Evolutionary conservation across 2,329 filamentous ascomycete genomes (phyloP).

Genomic region (Aspergillus sojae): DNA sequence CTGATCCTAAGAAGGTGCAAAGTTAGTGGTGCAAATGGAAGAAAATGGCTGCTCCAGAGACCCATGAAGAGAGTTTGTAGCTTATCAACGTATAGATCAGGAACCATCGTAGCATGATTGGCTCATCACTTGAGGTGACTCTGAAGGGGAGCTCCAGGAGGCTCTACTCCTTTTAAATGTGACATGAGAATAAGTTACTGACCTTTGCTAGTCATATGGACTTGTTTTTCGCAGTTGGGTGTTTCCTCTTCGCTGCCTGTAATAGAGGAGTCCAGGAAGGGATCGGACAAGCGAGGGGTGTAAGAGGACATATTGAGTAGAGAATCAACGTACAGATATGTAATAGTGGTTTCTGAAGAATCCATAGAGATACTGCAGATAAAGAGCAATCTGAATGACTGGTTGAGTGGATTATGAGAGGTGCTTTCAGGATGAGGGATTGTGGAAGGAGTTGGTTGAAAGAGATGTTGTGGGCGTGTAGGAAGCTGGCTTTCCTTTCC

Average conservation of each 20-base stretch:
- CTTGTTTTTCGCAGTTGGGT: neutral
- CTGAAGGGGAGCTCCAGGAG: neutral
- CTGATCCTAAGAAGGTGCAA: too few species aligned
- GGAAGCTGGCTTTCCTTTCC: neutral
- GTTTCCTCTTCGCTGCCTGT: neutral
- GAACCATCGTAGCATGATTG: neutral
- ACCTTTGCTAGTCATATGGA: neutral
- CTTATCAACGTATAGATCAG: neutral
- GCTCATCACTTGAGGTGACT: neutral
- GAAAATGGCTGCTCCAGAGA: neutral
- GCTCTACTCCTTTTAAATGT: neutral
- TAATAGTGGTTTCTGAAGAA: slow-evolving; percentile 5
- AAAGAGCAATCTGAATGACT: neutral
- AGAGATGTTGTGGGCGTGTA: neutral
- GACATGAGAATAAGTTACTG: neutral
- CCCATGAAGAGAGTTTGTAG: neutral
- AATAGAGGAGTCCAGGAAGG: slow-evolving; percentile 4
- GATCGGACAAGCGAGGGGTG: slow-evolving; percentile 1
- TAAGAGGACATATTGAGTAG: slow-evolving; percentile 1
- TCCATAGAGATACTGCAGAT: slow-evolving; percentile 6
- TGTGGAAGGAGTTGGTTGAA: neutral
- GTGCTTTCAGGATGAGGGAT: slow-evolving; percentile 4
- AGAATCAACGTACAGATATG: neutral
- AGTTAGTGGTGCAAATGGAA: neutral
- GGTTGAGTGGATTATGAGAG: neutral